These are phyloP conservation scores for Oryza punctata DNA, from an alignment of 176 grass and related monocot genomes.

Conservation along the genomic window DNA sequence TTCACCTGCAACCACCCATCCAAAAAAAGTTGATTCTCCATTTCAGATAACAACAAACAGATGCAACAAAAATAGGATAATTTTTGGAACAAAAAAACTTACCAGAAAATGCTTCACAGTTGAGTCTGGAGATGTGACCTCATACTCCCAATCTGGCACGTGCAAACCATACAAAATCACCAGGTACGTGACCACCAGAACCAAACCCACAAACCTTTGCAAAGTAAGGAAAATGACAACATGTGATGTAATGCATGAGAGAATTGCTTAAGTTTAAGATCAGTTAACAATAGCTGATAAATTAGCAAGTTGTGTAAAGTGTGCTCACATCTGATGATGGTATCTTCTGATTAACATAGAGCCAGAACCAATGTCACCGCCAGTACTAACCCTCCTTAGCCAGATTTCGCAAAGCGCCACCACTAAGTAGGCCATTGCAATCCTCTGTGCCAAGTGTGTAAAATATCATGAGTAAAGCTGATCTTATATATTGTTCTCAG, in stretches of 20 bases:
- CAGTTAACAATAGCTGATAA: not conserved
- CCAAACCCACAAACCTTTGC: conserved; percentile 60
- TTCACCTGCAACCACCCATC: conserved; percentile 49
- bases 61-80: not conserved
- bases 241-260: not conserved
- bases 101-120: conserved; percentile 44
- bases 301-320: not conserved
- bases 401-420: conserved; percentile 81
- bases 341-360: conserved; percentile 57
- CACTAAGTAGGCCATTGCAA: conserved; percentile 66
- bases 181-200: conserved; percentile 51
- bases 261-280: not conserved
- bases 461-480: not conserved
- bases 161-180: conserved; percentile 51
- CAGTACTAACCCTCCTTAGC: conserved; percentile 31
- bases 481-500: not conserved
- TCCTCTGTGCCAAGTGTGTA: conserved; percentile 51
- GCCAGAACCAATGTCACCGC: conserved; percentile 28
- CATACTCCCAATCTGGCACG: conserved; percentile 76
- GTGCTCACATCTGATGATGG: conserved; percentile 63
- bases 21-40: not conserved
- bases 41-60: not conserved
- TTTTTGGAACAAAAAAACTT: not conserved
- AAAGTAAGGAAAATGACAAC: not conserved
- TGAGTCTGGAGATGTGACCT: conserved; percentile 21